These are phyloP conservation scores for Eleusine coracana DNA, from an alignment of 176 grass and related monocot genomes.

Conservation along the genomic window DNA sequence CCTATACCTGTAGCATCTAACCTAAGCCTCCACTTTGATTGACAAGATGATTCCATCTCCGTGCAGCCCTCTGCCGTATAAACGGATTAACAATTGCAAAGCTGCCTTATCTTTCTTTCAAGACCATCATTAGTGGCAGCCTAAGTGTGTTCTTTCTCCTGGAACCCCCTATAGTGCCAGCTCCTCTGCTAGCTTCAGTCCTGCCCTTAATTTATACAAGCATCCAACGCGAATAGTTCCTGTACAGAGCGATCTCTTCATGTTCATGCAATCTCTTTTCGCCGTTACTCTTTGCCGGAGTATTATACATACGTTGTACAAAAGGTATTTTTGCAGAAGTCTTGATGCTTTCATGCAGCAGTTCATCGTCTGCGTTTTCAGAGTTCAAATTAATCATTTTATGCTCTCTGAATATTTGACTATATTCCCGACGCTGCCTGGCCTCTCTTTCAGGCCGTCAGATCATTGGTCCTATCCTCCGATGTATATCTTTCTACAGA, in stretches of 20 bases:
- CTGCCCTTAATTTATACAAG: slow-evolving; percentile 16
- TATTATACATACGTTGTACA: neutral
- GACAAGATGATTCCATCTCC: slow-evolving; percentile 38
- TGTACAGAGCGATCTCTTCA: slow-evolving; percentile 2
- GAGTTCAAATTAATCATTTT: slow-evolving; percentile 26
- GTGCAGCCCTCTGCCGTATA: slow-evolving; percentile 33
- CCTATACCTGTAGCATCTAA: slow-evolving; percentile 52
- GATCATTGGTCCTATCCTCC: slow-evolving; percentile 38
- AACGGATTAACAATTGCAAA: slow-evolving; percentile 35
- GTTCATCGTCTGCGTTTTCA: slow-evolving; percentile 21
- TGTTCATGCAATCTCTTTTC: slow-evolving; percentile 29
- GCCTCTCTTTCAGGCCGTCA: slow-evolving; percentile 51
- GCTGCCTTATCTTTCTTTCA: slow-evolving; percentile 29
- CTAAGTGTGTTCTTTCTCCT: slow-evolving; percentile 30
- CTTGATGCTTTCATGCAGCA: slow-evolving; percentile 41
- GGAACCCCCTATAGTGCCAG: slow-evolving; percentile 37
- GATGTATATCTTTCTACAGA: slow-evolving; percentile 29
- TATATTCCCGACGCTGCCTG: slow-evolving; percentile 40
- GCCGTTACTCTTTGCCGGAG: neutral
- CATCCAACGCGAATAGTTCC: slow-evolving; percentile 39
- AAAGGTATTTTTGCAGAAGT: neutral
- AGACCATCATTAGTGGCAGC: slow-evolving; percentile 44
- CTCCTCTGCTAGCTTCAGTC: slow-evolving; percentile 27
- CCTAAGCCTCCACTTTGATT: slow-evolving; percentile 43
- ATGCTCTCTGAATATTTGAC: slow-evolving; percentile 49